Evolutionary conservation across 768 basidiomycete species (phyloP).

Genomic region (Trametes cingulata): DNA sequence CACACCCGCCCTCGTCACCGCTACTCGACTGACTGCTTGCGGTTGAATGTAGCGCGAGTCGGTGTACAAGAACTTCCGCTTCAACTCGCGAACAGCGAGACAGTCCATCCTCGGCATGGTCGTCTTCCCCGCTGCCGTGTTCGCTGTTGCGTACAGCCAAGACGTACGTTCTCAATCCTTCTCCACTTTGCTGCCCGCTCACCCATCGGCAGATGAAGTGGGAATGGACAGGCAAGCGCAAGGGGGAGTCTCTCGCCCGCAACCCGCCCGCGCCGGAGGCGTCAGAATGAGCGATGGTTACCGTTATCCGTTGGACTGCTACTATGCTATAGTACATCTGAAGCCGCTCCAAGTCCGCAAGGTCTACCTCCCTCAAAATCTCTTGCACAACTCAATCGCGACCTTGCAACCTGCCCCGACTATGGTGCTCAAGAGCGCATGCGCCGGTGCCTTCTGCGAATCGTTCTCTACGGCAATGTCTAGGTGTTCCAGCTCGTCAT

Average conservation of each 20-base stretch:
- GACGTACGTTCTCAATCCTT: conserved; percentile 36
- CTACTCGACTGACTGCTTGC: background rate
- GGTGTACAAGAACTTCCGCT: conserved; percentile 81
- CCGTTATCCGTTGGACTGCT: background rate
- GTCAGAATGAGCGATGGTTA: conserved; percentile 23
- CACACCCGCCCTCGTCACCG: background rate
- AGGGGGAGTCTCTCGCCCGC: conserved; percentile 41
- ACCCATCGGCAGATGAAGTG: conserved; percentile 45
- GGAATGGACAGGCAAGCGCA: conserved; percentile 55
- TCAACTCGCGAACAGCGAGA: conserved; percentile 68
- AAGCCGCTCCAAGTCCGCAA: background rate
- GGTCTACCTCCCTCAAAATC: conserved; percentile 45
- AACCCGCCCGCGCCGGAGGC: conserved; percentile 23
- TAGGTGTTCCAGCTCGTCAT: conserved; percentile 94
- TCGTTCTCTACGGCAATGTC: conserved; percentile 87
- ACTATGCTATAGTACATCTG: conserved; percentile 15
- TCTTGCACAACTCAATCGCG: conserved; percentile 88
- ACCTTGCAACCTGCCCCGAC: conserved; percentile 85
- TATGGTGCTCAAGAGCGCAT: conserved; percentile 84
- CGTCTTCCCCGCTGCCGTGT: conserved; percentile 60
- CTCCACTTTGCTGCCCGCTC: background rate
- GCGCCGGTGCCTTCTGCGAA: conserved; percentile 88
- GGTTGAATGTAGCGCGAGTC: conserved; percentile 63
- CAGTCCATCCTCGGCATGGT: conserved; percentile 62
- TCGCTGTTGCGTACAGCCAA: conserved; percentile 42